Conservation (phyloP, 2,329 filamentous ascomycete genomes). For the Cordyceps pruinosa region DNA sequence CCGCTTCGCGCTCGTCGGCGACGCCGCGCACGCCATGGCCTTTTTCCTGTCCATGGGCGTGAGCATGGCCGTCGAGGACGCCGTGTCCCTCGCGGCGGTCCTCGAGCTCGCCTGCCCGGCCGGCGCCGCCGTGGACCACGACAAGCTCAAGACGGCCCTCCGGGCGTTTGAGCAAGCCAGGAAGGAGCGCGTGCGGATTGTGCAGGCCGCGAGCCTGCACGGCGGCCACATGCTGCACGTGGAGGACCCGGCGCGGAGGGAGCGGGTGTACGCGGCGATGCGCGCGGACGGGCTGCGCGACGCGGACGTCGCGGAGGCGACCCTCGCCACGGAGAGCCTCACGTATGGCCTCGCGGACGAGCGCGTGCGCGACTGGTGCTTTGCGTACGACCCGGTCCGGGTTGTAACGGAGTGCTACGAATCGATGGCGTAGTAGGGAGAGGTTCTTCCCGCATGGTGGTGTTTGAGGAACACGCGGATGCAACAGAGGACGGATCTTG, state of each 20-base stretch:
- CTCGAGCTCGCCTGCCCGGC: constrained; percentile 12
- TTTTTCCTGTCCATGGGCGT: constrained; percentile 19
- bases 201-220: constrained; percentile 15
- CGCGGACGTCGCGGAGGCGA: background rate
- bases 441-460: too few relatives aligned
- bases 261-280: constrained; percentile 12
- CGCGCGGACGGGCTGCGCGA: background rate
- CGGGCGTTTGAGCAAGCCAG: constrained; percentile 10
- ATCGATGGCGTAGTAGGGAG: background rate
- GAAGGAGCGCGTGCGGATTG: constrained; percentile 12
- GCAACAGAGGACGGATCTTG: too few relatives aligned
- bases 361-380: constrained; percentile 10
- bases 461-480: too few relatives aligned
- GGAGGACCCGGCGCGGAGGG: constrained; percentile 2
- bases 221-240: constrained; percentile 14
- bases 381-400: constrained; percentile 1
- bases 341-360: constrained; percentile 8
- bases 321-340: background rate
- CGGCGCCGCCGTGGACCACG: background rate
- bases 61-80: constrained; percentile 17
- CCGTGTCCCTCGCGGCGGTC: constrained; percentile 13
- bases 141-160: constrained; percentile 6
- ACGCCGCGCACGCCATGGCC: constrained; percentile 18
- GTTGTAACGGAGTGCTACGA: background rate
- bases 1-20: constrained; percentile 15